Conservation (phyloP, 2,329 filamentous ascomycete genomes). For the Xylaria sp. region DNA sequence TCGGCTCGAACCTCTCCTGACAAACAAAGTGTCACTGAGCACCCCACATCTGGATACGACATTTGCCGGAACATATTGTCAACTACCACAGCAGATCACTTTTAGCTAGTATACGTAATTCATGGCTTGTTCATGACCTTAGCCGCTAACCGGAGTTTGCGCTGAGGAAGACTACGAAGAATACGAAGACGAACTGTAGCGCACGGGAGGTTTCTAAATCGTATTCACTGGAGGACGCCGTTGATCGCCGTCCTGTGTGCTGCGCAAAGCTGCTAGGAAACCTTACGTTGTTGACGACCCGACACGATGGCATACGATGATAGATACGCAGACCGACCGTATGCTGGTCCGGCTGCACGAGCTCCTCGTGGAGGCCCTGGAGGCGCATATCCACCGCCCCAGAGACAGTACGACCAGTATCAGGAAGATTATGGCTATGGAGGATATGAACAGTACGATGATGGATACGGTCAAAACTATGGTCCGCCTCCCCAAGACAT, state of each 20-base stretch:
- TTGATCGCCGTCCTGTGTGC: slow-evolving; percentile 27
- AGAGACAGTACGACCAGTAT: slow-evolving; percentile 58
- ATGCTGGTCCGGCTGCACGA: slow-evolving; percentile 59
- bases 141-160: slow-evolving; percentile 12
- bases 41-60: not conserved
- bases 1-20: not conserved
- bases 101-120: slow-evolving; percentile 8
- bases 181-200: slow-evolving; percentile 17
- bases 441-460: slow-evolving; percentile 56
- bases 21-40: not conserved
- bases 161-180: slow-evolving; percentile 27
- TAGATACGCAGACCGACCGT: slow-evolving; percentile 60
- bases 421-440: slow-evolving; percentile 59
- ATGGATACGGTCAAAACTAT: slow-evolving; percentile 57
- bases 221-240: slow-evolving; percentile 4
- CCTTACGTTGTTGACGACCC: not conserved
- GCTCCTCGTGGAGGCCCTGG: slow-evolving; percentile 48
- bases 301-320: slow-evolving; percentile 63
- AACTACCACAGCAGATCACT: not conserved
- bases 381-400: slow-evolving; percentile 43
- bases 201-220: not conserved
- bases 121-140: slow-evolving; percentile 31
- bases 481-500: slow-evolving; percentile 56
- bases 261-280: slow-evolving; percentile 1
- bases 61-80: not conserved